Base-by-base conservation (phyloP, 106 monocot genomes). In the Xerophyta viscosa region DNA sequence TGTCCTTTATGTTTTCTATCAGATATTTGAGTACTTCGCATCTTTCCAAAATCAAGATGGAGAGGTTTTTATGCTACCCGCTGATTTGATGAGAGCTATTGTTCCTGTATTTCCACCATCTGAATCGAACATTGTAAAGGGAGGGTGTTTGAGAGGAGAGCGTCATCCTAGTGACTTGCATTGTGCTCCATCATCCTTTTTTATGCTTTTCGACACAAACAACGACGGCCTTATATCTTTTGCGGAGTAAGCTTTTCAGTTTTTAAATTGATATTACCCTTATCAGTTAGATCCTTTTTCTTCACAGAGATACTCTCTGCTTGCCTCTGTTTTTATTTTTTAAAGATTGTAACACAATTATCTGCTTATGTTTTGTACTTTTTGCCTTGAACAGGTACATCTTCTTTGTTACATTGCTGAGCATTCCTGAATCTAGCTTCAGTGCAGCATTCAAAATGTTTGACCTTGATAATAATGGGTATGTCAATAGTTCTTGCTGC, bases 21-120 rank as follows among this genome's bases (percentile, higher is more conserved):
- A 98, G 90, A 90, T 90, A 37, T 90, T 90, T 64, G 90, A 90
- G 52, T 98, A 98, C 67, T 98, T 98, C 55, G 86, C 98, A 52
- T 82, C 98, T 37, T 57, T 71, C 31, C 70, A 36, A 9, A 86
- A 58, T 31, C 60, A 71, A 29, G 73, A 86, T 36, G 90, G 86
- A 23, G 90, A 90, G 46, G 47, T 72, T 12, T 83, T 68, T 44
- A 98, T 98, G 98, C 66, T 73, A 31, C 82, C 98, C 21, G 67
- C 76, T 45, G 90, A 98, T 79, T 63, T 90, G 54, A 90, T 98
- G 98, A 68, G 98, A 69, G 98, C 90, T 31, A 64, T 83, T 53
- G 77, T 98, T 57, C 98, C 90, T 59, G 98, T 98, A 25, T 90
- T 90, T 58, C 98, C 98, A 71, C 82, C 90, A 69, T 90, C 86